Conservation (phyloP, 108 stramenopile genomes). For the Mediolabrus comicus region DNA sequence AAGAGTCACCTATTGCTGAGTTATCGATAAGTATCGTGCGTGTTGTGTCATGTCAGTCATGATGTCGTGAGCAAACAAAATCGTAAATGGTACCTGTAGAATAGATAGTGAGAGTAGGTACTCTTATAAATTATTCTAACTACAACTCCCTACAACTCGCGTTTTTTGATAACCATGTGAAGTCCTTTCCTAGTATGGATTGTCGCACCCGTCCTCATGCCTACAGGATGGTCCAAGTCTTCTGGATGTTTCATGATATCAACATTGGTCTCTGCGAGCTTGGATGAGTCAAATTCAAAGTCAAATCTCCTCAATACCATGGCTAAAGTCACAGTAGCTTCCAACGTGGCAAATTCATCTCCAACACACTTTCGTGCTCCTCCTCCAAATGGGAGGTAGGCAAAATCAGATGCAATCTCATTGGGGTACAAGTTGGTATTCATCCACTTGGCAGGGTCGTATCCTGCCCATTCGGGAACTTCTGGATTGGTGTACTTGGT, state of each 20-base stretch:
- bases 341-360: constrained; percentile 94
- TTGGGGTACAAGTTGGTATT: constrained; percentile 87
- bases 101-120: too few relatives aligned
- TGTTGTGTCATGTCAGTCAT: too few relatives aligned
- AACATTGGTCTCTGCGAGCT: constrained; percentile 34
- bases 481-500: constrained; percentile 85
- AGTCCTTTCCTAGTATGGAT: constrained; percentile 95
- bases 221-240: constrained; percentile 88
- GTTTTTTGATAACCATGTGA: constrained; percentile 79
- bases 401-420: constrained; percentile 90
- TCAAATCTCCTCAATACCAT: constrained; percentile 89
- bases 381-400: constrained; percentile 90
- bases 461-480: constrained; percentile 90
- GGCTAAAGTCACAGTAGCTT: constrained; percentile 90
- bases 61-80: too few relatives aligned
- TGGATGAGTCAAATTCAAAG: constrained; percentile 86
- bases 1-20: too few relatives aligned
- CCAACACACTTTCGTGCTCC: constrained; percentile 96
- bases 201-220: constrained; percentile 95
- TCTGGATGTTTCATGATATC: constrained; percentile 52
- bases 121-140: too few relatives aligned
- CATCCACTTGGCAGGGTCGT: constrained; percentile 85
- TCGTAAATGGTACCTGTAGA: too few relatives aligned
- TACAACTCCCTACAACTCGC: constrained; percentile 25
- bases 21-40: too few relatives aligned